phyloP scores from a whole-genome alignment of 495 filamentous ascomycete species.

The Penicillium paradoxum region DNA sequence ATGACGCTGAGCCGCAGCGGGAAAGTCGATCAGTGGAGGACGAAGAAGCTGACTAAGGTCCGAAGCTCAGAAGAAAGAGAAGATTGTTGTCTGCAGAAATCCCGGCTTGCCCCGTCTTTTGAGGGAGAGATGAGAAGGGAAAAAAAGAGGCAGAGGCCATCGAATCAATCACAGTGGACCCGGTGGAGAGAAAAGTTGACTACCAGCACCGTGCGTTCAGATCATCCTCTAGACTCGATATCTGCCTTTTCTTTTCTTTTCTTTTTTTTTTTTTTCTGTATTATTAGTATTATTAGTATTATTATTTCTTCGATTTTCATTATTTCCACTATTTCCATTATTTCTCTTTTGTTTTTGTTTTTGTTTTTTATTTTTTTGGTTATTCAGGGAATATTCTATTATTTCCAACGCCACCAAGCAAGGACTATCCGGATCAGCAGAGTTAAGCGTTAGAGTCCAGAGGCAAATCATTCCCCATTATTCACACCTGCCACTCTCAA shows the following conservation, averaged over 20 bases:
- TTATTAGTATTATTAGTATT: neutral
- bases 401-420: slow-evolving; percentile 23
- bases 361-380: too few species aligned
- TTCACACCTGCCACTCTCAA: too few species aligned
- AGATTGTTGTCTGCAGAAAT: slow-evolving; percentile 30
- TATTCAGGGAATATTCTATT: too few species aligned
- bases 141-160: too few species aligned
- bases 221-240: slow-evolving; percentile 8
- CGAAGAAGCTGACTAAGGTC: slow-evolving; percentile 19
- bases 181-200: neutral
- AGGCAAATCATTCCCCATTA: slow-evolving; percentile 1
- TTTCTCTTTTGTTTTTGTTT: neutral
- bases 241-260: neutral
- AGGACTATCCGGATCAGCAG: slow-evolving; percentile 14
- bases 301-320: too few species aligned
- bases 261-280: neutral
- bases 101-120: slow-evolving; percentile 24
- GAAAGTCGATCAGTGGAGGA: slow-evolving; percentile 20
- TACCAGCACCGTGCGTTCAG: slow-evolving; percentile 7
- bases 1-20: slow-evolving; percentile 27
- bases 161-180: slow-evolving; percentile 20
- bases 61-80: slow-evolving; percentile 14
- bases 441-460: neutral
- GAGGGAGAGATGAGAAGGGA: slow-evolving; percentile 9
- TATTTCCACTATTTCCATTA: too few species aligned